Conservation (phyloP, 176 grass and related monocot species). For the Luzula sylvatica region DNA sequence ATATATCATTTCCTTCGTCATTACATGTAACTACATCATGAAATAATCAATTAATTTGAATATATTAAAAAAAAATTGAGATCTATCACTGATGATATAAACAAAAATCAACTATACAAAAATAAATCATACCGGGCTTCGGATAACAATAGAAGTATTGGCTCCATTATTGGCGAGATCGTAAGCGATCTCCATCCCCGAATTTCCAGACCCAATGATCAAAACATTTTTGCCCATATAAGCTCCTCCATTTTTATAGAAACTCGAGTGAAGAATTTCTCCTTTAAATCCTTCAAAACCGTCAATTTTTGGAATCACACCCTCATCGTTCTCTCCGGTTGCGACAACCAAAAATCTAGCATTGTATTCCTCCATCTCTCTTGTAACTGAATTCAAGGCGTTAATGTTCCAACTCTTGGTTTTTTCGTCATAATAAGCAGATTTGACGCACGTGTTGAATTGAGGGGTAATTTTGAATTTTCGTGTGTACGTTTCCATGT, state of each 20-base stretch:
- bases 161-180: conserved; percentile 42
- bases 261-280: conserved; percentile 36
- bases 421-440: conserved; percentile 17
- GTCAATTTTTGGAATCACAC: conserved; percentile 17
- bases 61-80: not conserved
- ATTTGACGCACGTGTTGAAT: conserved; percentile 27
- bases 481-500: conserved; percentile 37
- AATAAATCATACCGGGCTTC: conserved; percentile 26
- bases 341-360: conserved; percentile 53
- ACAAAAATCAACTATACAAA: not conserved
- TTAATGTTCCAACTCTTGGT: conserved; percentile 23
- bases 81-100: not conserved
- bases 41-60: not conserved
- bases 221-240: conserved; percentile 30
- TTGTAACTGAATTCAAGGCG: conserved; percentile 8
- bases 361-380: conserved; percentile 4
- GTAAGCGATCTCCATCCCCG: conserved; percentile 65
- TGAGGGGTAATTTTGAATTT: conserved; percentile 23
- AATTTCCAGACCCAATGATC: conserved; percentile 65
- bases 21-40: conserved; percentile 42
- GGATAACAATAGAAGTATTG: conserved; percentile 33
- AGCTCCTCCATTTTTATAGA: conserved; percentile 21
- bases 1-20: conserved; percentile 34
- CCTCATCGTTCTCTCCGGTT: conserved; percentile 42
- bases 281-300: conserved; percentile 42